Evolutionary conservation across 78 protist species (phyloP).

Genomic region (Mastigamoeba balamuthi): DNA sequence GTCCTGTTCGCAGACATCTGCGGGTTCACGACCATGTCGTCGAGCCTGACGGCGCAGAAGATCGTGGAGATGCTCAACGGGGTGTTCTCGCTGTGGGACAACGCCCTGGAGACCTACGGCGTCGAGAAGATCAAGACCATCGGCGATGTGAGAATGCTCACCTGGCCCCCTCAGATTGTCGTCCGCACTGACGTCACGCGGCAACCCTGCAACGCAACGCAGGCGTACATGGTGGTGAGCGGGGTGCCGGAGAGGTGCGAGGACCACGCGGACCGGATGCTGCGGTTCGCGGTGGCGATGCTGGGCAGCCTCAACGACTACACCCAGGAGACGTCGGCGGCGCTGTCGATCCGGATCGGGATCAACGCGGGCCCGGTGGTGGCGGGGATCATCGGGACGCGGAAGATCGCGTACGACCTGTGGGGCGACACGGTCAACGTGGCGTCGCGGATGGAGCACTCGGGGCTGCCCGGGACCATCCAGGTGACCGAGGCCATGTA

Average conservation of each 20-base stretch:
- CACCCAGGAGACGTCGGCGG: slow-evolving; percentile 5
- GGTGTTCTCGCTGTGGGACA: no score
- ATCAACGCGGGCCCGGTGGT: slow-evolving; percentile 63
- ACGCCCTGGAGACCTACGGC: slow-evolving; percentile 43
- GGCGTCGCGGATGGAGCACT: slow-evolving; percentile 51
- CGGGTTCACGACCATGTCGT: slow-evolving; percentile 56
- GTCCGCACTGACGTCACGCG: no score
- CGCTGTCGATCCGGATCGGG: slow-evolving; percentile 38
- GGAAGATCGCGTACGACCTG: slow-evolving; percentile 52
- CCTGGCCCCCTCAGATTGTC: no score
- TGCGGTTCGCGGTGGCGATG: slow-evolving; percentile 4
- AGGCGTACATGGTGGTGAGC: slow-evolving; percentile 31
- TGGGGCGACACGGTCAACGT: slow-evolving; percentile 79
- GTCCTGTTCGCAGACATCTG: slow-evolving; percentile 61
- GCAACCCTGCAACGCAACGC: no score
- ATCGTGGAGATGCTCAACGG: slow-evolving; percentile 42
- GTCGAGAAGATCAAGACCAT: slow-evolving; percentile 73
- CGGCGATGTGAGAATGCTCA: no score
- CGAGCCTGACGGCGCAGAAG: slow-evolving; percentile 26
- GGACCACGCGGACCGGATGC: background rate
- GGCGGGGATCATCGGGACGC: slow-evolving; percentile 61
- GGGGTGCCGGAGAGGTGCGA: slow-evolving; percentile 28
- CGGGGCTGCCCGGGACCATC: slow-evolving; percentile 38
- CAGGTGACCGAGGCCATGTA: slow-evolving; percentile 23
- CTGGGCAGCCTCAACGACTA: slow-evolving; percentile 2